Percentiles rank a stretch among this genome's conserved stretches.
Conservation (phyloP, 1,139 yeast genomes). For the Saccharomyces hybrid region DNA sequence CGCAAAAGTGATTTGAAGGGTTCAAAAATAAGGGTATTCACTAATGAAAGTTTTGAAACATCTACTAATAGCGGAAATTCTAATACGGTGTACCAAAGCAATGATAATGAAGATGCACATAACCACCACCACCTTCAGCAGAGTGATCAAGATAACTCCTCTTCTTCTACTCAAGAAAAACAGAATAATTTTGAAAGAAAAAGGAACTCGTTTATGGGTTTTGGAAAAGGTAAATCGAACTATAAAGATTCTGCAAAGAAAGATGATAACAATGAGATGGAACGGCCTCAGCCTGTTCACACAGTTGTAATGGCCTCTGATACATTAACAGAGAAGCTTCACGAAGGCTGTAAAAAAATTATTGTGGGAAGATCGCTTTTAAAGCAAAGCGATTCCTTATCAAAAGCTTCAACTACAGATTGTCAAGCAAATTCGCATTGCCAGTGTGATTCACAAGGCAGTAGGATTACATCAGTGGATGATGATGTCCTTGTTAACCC, state of each 20-base stretch:
- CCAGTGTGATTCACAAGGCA: not conserved
- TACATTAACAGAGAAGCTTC: slow-evolving; percentile 24
- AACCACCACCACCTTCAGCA: not conserved
- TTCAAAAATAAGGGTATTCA: slow-evolving; percentile 40
- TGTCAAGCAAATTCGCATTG: not conserved
- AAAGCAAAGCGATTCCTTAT: not conserved
- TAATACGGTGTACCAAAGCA: not conserved
- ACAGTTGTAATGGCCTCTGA: slow-evolving; percentile 22
- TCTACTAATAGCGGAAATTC: not conserved
- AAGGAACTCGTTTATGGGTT: slow-evolving; percentile 24
- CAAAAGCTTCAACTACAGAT: not conserved
- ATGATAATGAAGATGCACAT: slow-evolving; percentile 1
- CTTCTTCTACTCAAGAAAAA: slow-evolving; percentile 3
- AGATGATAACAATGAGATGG: not conserved
- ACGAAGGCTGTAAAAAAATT: slow-evolving; percentile 21
- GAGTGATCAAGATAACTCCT: not conserved
- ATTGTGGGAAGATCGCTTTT: slow-evolving; percentile 24
- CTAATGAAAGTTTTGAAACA: slow-evolving; percentile 29
- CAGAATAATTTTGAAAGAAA: slow-evolving; percentile 12
- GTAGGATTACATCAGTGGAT: not conserved
- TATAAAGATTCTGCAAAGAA: slow-evolving; percentile 8
- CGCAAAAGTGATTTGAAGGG: slow-evolving; percentile 30
- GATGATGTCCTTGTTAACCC: not conserved
- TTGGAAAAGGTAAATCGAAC: slow-evolving; percentile 9
- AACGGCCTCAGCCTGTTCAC: slow-evolving; percentile 11